Base-by-base conservation (phyloP, 2,329 filamentous ascomycete genomes). In the Phaeophleospora eucalypticola region DNA sequence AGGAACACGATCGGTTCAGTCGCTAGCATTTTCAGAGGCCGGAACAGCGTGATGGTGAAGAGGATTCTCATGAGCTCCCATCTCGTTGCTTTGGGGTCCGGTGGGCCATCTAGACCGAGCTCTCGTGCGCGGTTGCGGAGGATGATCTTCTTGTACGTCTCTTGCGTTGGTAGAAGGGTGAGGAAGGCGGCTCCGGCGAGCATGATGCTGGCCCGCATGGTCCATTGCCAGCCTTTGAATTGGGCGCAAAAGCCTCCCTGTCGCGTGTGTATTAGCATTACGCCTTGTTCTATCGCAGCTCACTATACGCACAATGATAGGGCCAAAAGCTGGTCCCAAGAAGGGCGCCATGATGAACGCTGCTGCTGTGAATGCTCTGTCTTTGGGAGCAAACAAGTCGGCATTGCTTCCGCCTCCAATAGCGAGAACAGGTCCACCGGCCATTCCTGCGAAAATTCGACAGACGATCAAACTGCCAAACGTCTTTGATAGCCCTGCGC, bases 111-210 rank as follows among this genome's bases (percentile, higher is more conserved):
- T 1, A 68, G 46, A 16, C 63, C 59, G 2, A 59, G 53, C 20
- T 59, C 61, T 48, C 67, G 68, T 3, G 65, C 64, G 29, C 67
- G 57, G 19, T 58, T 60, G 41, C 63, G 57, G 1, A 79, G 62
- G 1, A 80, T 73, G 46, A 68, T 63, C 42, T 68, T 68, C 48
- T 81, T 77, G 58, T 79, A 81, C 0, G 80, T 82, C 58, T 84
- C 81, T 24, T 68, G 63, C 54, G 72, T 73, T 2, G 73, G 68
- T 2, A 77, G 42, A 0, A 73, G 50, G 1, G 59, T 46, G 15
- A 70, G n/a, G 37, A 64, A 68, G 1, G 66, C 63, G 4, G 63
- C 61, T 2, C 70, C 49, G 0, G 65, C 62, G 49, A 73, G 61
- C 54, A 74, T 66, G 12, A 74, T 62, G 19, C 67, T 69, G 47